Evolutionary conservation across 768 basidiomycete genomes (phyloP), one percentile per base, ranked within the genome.

Genomic region (Termitomyces sp.): DNA sequence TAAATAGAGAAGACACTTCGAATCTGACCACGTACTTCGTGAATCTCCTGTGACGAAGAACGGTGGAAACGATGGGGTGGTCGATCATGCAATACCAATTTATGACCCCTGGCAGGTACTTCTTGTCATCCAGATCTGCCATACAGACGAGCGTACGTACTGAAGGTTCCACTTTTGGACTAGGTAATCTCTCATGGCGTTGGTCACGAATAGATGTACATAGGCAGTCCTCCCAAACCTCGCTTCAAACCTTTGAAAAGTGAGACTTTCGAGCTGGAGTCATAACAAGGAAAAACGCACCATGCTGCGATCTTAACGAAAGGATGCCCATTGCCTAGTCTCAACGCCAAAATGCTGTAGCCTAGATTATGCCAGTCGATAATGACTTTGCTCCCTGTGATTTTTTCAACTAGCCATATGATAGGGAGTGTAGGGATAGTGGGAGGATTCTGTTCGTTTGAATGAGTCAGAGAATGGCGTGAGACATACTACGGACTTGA

Each of bases 281-380:
- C 43, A n/a, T 11, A 21, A 5, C 2, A 17, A 19, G 53, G 38
- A 35, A 25, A 6, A 32, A 25, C 19, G 58, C 62, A 96, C 96
- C 81, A 81, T 73, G 82, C 84, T 0, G 92, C 89, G 21, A 96
- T 67, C 61, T 70, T 79, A 40, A 96, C 92, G 59, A 95, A 78
- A 0, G 77, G 69, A 67, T 94, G 90, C 0, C 70, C 68, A 1
- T 75, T 57, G 0, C 93, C 90, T n/a, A 95, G 73, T 63, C 85
- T 88, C 61, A 99, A 71, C 1, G 89, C 89, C 47, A 99, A 82
- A 45, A 98, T 94, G 61, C 86, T 96, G 69, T 93, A 95, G 17
- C 97, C 97, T 25, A 96, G 82, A 70, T 99, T 99, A 69, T 99
- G 97, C 97, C 97, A 99, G 73, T 99, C 97, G 54, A 99, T 95